Evolutionary conservation across 2,329 filamentous ascomycete species (phyloP).

Genomic region (Penicillium sp.): DNA sequence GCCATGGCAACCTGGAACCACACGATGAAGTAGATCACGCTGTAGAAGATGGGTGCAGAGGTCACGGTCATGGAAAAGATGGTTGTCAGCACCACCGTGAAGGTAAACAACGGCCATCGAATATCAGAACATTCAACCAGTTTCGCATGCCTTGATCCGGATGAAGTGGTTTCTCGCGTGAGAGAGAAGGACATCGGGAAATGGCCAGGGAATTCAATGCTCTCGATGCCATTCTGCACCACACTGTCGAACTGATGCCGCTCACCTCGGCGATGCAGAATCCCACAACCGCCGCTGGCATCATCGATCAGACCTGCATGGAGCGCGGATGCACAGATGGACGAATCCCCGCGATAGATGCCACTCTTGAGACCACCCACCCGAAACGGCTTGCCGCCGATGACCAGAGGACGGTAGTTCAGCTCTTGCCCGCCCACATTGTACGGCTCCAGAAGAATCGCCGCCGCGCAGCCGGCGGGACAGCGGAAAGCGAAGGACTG

Average conservation of each 20-base stretch:
- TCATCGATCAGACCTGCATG: constrained; percentile 59
- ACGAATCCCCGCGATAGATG: constrained; percentile 59
- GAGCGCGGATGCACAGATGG: constrained; percentile 59
- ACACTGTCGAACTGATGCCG: constrained; percentile 47
- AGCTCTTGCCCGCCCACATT: constrained; percentile 55
- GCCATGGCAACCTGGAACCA: constrained; percentile 61
- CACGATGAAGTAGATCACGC: constrained; percentile 53
- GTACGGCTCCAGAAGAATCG: constrained; percentile 54
- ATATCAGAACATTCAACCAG: constrained; percentile 51
- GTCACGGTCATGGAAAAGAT: constrained; percentile 57
- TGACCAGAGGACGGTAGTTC: constrained; percentile 54
- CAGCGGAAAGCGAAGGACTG: constrained; percentile 56
- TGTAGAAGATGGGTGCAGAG: constrained; percentile 56
- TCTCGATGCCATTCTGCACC: constrained; percentile 51
- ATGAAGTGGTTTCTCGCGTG: constrained; percentile 15
- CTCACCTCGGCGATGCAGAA: constrained; percentile 54
- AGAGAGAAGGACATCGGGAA: constrained; percentile 55
- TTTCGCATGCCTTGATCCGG: constrained; percentile 28
- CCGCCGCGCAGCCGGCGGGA: constrained; percentile 55
- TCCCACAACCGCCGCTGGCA: constrained; percentile 55
- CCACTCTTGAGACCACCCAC: constrained; percentile 42
- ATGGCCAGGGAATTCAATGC: constrained; percentile 54
- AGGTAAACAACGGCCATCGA: constrained; percentile 57
- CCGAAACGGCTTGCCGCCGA: constrained; percentile 51
- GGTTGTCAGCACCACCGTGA: constrained; percentile 55